Conservation (phyloP, 2,329 filamentous ascomycete genomes). For the Pseudogymnoascus sp. region DNA sequence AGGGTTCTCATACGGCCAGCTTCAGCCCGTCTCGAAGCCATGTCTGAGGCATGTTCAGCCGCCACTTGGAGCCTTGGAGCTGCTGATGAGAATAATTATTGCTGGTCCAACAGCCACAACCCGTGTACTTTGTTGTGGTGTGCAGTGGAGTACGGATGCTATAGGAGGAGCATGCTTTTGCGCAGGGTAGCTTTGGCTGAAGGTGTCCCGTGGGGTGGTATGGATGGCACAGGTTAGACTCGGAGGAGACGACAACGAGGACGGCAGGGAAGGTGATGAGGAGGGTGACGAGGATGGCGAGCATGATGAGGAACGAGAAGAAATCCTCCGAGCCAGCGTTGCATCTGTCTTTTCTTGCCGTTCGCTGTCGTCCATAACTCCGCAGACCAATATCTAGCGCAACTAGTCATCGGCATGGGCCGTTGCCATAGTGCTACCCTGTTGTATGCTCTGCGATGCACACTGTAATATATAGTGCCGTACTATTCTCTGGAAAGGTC, state of each 20-base stretch:
- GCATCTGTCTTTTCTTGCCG: neutral
- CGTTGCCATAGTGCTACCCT: neutral
- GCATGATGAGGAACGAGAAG: neutral
- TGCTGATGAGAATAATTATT: slow-evolving; percentile 1
- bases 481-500: neutral
- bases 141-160: neutral
- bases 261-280: neutral
- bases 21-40: neutral
- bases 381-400: neutral
- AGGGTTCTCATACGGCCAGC: neutral
- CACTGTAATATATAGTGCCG: neutral
- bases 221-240: neutral
- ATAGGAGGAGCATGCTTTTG: neutral
- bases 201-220: neutral
- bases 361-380: neutral
- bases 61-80: neutral
- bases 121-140: neutral
- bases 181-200: neutral
- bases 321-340: neutral
- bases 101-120: neutral
- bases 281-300: neutral
- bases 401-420: neutral
- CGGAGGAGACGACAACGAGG: neutral
- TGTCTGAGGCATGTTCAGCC: neutral
- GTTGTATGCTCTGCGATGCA: neutral